A percentile compares a stretch with the other conserved stretches of the same genome.
These are phyloP conservation scores for Candida xyloterini DNA, from an alignment of 805 yeast species.

Conservation along the genomic window DNA sequence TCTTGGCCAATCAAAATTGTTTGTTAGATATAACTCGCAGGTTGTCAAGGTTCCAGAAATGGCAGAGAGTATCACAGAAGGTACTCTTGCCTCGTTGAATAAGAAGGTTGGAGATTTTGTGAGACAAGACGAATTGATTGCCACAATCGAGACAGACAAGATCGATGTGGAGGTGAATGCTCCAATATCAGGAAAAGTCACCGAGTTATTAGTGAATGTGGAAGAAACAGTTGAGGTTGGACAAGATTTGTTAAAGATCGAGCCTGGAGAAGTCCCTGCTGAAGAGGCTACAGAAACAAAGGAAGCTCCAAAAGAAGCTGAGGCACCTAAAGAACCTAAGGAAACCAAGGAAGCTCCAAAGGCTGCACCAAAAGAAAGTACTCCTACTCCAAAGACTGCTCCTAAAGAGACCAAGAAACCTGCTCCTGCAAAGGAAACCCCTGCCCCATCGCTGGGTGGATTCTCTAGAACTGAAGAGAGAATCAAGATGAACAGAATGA, in stretches of 20 bases:
- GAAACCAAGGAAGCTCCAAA: slow-evolving; percentile 43
- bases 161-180: slow-evolving; percentile 96
- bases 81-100: slow-evolving; percentile 70
- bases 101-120: slow-evolving; percentile 87
- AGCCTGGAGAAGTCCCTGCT: slow-evolving; percentile 68
- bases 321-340: slow-evolving; percentile 30
- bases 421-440: slow-evolving; percentile 20
- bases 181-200: slow-evolving; percentile 86
- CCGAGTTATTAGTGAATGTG: slow-evolving; percentile 74
- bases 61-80: slow-evolving; percentile 99
- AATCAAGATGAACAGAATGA: slow-evolving; percentile 99
- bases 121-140: slow-evolving; percentile 81
- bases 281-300: slow-evolving; percentile 31
- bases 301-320: slow-evolving; percentile 37
- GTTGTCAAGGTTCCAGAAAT: slow-evolving; percentile 91
- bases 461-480: slow-evolving; percentile 85
- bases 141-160: slow-evolving; percentile 97
- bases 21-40: slow-evolving; percentile 34
- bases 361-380: slow-evolving; percentile 23
- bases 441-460: slow-evolving; percentile 39
- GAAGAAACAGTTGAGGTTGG: slow-evolving; percentile 97
- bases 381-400: slow-evolving; percentile 13
- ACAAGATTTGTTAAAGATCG: slow-evolving; percentile 84
- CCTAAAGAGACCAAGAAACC: slow-evolving; percentile 9
- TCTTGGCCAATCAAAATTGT: slow-evolving; percentile 9